Conservation (phyloP, 257 asterid genomes). For the Cruciata laevipes region DNA sequence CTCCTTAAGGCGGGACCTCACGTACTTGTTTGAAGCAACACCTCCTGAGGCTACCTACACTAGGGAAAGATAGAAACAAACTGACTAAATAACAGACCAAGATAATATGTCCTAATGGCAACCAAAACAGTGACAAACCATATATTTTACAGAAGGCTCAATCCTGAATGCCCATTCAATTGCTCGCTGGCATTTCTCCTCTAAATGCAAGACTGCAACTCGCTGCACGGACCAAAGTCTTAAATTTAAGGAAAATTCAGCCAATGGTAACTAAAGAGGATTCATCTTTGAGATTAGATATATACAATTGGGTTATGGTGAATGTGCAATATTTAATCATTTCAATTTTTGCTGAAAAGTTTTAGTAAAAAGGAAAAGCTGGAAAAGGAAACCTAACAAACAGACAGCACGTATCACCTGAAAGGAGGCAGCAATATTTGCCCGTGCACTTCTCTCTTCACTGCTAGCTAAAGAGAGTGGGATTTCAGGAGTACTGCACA, state of each 20-base stretch:
- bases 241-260: constrained; percentile 3
- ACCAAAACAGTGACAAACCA: constrained; percentile 36
- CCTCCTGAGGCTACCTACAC: constrained; percentile 95
- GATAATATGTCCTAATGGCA: constrained; percentile 1
- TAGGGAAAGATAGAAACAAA: constrained; percentile 11
- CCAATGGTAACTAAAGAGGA: background rate
- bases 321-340: background rate
- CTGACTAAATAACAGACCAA: background rate
- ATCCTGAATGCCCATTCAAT: constrained; percentile 82
- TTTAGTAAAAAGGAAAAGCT: background rate
- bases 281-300: background rate
- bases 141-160: constrained; percentile 69
- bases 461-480: constrained; percentile 62
- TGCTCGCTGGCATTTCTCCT: constrained; percentile 85
- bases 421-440: constrained; percentile 97
- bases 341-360: background rate
- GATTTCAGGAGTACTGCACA: constrained; percentile 61
- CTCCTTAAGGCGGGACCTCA: constrained; percentile 56
- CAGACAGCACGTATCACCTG: constrained; percentile 38
- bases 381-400: background rate
- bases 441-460: constrained; percentile 71
- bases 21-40: constrained; percentile 86
- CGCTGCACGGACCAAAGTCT: constrained; percentile 39
- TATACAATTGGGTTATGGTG: background rate
- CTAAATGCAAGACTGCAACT: constrained; percentile 84